These are phyloP conservation scores for Proliferodiscus dingleyae DNA, from an alignment of 2,329 filamentous ascomycete species.

Conservation along the genomic window DNA sequence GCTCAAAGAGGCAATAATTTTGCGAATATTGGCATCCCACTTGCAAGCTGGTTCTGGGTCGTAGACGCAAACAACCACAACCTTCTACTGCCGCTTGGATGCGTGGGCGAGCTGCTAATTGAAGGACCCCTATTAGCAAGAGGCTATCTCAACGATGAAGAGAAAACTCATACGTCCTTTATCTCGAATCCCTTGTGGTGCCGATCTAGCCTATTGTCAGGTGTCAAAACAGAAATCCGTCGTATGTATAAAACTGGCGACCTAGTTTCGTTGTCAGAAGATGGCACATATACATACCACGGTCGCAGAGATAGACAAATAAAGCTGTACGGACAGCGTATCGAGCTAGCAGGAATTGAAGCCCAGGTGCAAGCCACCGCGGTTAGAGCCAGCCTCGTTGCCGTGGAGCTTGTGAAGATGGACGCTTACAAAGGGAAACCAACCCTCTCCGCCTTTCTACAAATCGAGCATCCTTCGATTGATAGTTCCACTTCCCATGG, in stretches of 20 bases:
- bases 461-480: too few relatives aligned
- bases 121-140: conserved; percentile 52
- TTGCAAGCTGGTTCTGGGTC: conserved; percentile 28
- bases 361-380: background rate
- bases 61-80: conserved; percentile 13
- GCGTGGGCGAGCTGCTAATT: conserved; percentile 23
- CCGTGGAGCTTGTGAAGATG: background rate
- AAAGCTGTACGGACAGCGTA: background rate
- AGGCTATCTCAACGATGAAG: conserved; percentile 55
- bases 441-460: background rate
- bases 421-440: background rate
- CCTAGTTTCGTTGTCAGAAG: conserved; percentile 48
- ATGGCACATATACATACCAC: conserved; percentile 51
- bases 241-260: conserved; percentile 57
- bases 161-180: conserved; percentile 53
- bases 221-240: too few relatives aligned
- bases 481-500: background rate
- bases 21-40: background rate
- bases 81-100: conserved; percentile 15
- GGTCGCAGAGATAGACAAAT: background rate
- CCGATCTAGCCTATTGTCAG: conserved; percentile 30
- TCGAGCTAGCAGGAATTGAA: background rate
- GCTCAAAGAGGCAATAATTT: background rate
- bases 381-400: background rate
- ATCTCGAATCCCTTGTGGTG: conserved; percentile 48